phyloP scores from a whole-genome alignment of 2,329 filamentous ascomycete species.

The Verticillium alfalfae region DNA sequence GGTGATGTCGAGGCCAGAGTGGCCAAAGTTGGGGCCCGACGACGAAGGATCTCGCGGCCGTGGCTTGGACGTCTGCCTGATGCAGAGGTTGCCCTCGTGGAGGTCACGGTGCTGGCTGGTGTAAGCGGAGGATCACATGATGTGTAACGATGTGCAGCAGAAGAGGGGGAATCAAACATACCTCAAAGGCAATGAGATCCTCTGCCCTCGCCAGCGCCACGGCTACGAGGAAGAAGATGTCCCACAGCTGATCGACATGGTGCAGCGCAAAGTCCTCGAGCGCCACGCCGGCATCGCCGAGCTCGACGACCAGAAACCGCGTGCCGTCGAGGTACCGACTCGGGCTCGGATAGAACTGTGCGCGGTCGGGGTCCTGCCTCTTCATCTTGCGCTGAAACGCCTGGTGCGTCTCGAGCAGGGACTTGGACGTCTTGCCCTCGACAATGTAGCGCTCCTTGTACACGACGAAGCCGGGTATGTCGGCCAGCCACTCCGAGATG shows the following conservation, averaged over 20 bases:
- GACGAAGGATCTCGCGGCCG: constrained; percentile 21
- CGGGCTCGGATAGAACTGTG: constrained; percentile 59
- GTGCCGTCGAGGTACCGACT: constrained; percentile 53
- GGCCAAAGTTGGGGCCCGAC: constrained; percentile 41
- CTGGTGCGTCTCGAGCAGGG: constrained; percentile 55
- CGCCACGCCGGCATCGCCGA: constrained; percentile 56
- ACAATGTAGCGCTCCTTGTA: constrained; percentile 62
- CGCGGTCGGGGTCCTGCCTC: constrained; percentile 47
- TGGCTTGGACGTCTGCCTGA: constrained; percentile 36
- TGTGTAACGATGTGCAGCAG: not conserved
- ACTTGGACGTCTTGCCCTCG: constrained; percentile 46
- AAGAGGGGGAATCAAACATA: constrained; percentile 15
- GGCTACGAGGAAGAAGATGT: constrained; percentile 55
- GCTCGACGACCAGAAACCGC: constrained; percentile 55
- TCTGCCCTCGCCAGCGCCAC: constrained; percentile 57
- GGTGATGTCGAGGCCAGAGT: constrained; percentile 57
- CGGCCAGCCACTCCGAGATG: constrained; percentile 59
- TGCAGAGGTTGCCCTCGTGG: constrained; percentile 60
- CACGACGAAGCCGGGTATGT: constrained; percentile 59
- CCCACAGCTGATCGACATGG: constrained; percentile 51
- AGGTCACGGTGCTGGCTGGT: constrained; percentile 54
- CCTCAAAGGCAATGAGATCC: constrained; percentile 54
- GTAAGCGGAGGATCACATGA: not conserved
- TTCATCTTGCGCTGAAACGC: constrained; percentile 48
- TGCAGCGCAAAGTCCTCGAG: constrained; percentile 52